Evolutionary conservation across 2,329 filamentous ascomycete genomes (phyloP), one percentile per base, ranked within the genome.

Genomic region (Leptographium galeiforme): DNA sequence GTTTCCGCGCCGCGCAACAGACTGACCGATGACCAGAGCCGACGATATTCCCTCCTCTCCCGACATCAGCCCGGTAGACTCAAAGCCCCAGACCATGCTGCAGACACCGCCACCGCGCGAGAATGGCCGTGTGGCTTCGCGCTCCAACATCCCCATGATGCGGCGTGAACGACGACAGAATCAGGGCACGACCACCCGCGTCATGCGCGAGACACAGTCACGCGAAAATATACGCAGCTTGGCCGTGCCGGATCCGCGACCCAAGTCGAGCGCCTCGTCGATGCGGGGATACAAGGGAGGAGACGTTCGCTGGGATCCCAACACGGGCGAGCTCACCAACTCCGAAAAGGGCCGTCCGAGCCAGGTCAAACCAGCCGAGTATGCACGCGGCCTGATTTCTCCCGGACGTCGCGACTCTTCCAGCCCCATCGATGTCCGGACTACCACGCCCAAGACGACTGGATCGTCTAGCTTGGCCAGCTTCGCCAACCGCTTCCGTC

Each of bases 251-350:
- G 59, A 51, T 14, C 19, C 25, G 6, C 63, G 65, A 38, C 54
- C 58, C 38, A 44, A 55, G 19, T 55, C 49, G 11, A 54, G 48
- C 8, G 36, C 49, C 2, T 53, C 51, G 16, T 57, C 56, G 2
- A 54, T 32, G 30, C 57, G 58, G 8, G 56, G 56, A n/a, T 61
- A 61, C 39, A 62, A 65, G 47, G 63, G 63, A 36, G 64, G 66
- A 50, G 71, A 76, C 56, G 73, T 72, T 25, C 70, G 72, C 58
- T 85, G 82, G 82, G 81, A 87, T 66, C 76, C 77, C 48, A 79
- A 77, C 62, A 83, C 83, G 4, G 82, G 81, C 10, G 82, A 86
- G 61, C 78, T 80, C 41, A 82, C 78, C 6, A 74, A 71, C n/a
- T 76, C 70, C 53, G 66, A 73, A 19, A 73, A 69, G 48, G 80